Percentiles rank a stretch among this genome's conserved stretches.
These are phyloP conservation scores for Penicillium olsonii DNA, from an alignment of 2,329 filamentous ascomycete genomes.

Conservation along the genomic window DNA sequence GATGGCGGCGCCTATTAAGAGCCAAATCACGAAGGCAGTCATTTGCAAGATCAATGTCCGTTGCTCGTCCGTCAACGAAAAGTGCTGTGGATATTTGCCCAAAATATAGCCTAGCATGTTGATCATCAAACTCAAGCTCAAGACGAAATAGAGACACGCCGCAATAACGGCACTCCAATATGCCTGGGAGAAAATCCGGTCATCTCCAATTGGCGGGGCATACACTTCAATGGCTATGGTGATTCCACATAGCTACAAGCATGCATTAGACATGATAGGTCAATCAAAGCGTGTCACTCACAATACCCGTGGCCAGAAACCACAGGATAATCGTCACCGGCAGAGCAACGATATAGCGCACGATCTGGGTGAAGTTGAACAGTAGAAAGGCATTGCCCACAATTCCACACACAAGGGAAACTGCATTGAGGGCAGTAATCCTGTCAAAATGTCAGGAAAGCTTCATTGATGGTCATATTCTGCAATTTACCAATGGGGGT, in stretches of 20 bases:
- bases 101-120: slow-evolving; percentile 78
- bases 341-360: slow-evolving; percentile 79
- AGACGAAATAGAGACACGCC: slow-evolving; percentile 75
- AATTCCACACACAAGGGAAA: slow-evolving; percentile 74
- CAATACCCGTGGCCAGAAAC: slow-evolving; percentile 63
- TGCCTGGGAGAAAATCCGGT: slow-evolving; percentile 71
- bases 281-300: slow-evolving; percentile 34
- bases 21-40: slow-evolving; percentile 79
- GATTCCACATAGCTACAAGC: slow-evolving; percentile 60
- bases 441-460: slow-evolving; percentile 37
- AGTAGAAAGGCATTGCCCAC: slow-evolving; percentile 79
- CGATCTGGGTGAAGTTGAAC: slow-evolving; percentile 78
- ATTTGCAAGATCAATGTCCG: slow-evolving; percentile 89
- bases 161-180: slow-evolving; percentile 86
- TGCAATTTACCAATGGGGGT: slow-evolving; percentile 68
- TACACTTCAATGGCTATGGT: slow-evolving; percentile 68
- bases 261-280: background rate
- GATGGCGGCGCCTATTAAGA: slow-evolving; percentile 73
- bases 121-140: slow-evolving; percentile 72
- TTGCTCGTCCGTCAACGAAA: slow-evolving; percentile 75
- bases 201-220: slow-evolving; percentile 48
- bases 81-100: slow-evolving; percentile 76
- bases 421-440: slow-evolving; percentile 73
- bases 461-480: background rate
- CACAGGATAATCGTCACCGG: slow-evolving; percentile 82